Evolutionary conservation across 805 yeast species (phyloP), one percentile per base, ranked within the genome.

Genomic region (Ogataea degrootiae): DNA sequence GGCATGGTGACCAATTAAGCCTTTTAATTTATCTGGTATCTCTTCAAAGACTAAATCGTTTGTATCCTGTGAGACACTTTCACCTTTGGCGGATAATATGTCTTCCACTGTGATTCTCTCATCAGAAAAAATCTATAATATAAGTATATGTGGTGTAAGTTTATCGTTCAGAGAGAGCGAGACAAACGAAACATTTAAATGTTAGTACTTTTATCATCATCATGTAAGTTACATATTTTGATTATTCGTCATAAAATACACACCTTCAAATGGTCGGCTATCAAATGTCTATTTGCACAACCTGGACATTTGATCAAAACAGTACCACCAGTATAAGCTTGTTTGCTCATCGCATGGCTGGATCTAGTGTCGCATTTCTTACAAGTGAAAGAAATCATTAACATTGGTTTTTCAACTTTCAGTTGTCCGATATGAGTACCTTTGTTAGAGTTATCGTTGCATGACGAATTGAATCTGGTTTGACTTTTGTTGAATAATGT

Each of bases 271-370:
- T 85, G 91, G 62, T 92, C 98, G 0, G 97, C 96, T 37, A 92
- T 91, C 60, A 92, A 69, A 62, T 92, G 98, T 54, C 97, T 79
- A 60, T 79, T 83, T 54, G 84, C 76, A 65, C 98, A 92, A 15
- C 90, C 87, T 0, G 98, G 98, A 63, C 98, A 92, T 59, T 88
- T 89, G 22, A 92, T 85, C 43, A 89, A 69, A 3, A 92, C 96
- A 0, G 96, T 83, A 1, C 98, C 98, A 9, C 74, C 70, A 14
- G 84, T 79, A 63, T 92, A 92, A 0, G 97, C 91, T 67, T 92
- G 98, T 56, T 91, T 91, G 6, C 96, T 85, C 60, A 92, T 85
- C n/a, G 84, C 76, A 61, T 92, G 98, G 4, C 90, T 81, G 0
- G 97, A 89, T 47, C 97, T 72, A 3, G 85, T 79, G 41, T 80